These are phyloP conservation scores for Lasiosphaeria hispida DNA, from an alignment of 495 filamentous ascomycete genomes.

Conservation along the genomic window DNA sequence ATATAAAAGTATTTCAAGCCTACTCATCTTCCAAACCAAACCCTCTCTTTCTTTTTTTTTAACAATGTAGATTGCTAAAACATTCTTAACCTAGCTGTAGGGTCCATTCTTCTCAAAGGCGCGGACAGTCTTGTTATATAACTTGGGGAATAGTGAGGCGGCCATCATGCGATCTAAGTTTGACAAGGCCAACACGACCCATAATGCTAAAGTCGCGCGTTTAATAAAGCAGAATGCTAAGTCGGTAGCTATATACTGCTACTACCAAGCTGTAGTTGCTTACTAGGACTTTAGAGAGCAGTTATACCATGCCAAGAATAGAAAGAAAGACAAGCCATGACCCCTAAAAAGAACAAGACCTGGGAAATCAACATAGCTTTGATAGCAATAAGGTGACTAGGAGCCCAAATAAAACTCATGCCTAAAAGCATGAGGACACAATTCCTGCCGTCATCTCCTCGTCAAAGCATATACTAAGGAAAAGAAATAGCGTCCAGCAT, in stretches of 20 bases:
- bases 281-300: conserved; percentile 50
- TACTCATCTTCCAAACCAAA: too few relatives aligned
- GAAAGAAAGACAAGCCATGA: too few relatives aligned
- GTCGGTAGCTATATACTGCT: conserved; percentile 41
- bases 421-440: conserved; percentile 31
- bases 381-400: conserved; percentile 49
- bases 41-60: too few relatives aligned
- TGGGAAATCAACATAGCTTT: conserved; percentile 49
- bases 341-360: conserved; percentile 47
- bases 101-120: too few relatives aligned
- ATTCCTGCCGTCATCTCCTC: conserved; percentile 37
- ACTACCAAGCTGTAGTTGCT: conserved; percentile 53
- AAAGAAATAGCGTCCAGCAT: too few relatives aligned
- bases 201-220: conserved; percentile 46
- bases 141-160: conserved; percentile 54
- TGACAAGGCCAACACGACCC: conserved; percentile 34
- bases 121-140: too few relatives aligned
- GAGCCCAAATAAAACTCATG: conserved; percentile 42
- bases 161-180: conserved; percentile 53
- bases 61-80: too few relatives aligned
- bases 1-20: too few relatives aligned
- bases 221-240: conserved; percentile 47
- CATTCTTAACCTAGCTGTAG: too few relatives aligned
- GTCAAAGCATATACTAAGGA: conserved; percentile 44
- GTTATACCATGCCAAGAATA: conserved; percentile 40